Evolutionary conservation across 2,329 filamentous ascomycete genomes (phyloP).

Genomic region (Colletotrichum filicis): DNA sequence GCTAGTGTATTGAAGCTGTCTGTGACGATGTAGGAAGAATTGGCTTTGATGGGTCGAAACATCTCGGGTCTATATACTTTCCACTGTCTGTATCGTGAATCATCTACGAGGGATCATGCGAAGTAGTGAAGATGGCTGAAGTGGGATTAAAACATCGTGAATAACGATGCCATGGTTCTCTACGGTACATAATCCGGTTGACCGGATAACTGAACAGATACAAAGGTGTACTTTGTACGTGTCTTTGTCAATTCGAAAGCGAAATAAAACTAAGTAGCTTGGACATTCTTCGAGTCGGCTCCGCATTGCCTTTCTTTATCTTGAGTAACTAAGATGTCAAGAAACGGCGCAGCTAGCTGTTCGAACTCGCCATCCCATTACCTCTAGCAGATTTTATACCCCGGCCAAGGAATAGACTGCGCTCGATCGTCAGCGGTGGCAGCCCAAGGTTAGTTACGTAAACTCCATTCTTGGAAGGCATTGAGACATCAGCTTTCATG

Average conservation of each 20-base stretch:
- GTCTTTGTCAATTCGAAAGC: not conserved
- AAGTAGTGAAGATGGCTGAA: not conserved
- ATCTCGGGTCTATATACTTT: not conserved
- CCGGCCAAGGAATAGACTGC: not conserved
- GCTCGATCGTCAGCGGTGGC: too few species aligned
- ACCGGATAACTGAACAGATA: not conserved
- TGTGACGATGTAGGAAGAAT: not conserved
- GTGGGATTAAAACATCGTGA: not conserved
- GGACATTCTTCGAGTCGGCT: not conserved
- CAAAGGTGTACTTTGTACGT: not conserved
- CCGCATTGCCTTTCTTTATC: not conserved
- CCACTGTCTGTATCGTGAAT: not conserved
- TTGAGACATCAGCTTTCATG: too few species aligned
- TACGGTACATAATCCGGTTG: not conserved
- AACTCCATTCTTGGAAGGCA: too few species aligned
- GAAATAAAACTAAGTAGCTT: not conserved
- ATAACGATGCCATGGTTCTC: not conserved
- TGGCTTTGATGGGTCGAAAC: not conserved
- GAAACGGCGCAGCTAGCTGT: not conserved
- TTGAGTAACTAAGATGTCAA: not conserved
- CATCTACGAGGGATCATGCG: not conserved
- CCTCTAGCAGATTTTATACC: not conserved
- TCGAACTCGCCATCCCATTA: too few species aligned
- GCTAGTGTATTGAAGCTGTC: too few species aligned
- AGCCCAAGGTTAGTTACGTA: too few species aligned